Evolutionary conservation across 2,329 filamentous ascomycete species (phyloP), one percentile per base, ranked within the genome.

Genomic region (Tothia fuscella): DNA sequence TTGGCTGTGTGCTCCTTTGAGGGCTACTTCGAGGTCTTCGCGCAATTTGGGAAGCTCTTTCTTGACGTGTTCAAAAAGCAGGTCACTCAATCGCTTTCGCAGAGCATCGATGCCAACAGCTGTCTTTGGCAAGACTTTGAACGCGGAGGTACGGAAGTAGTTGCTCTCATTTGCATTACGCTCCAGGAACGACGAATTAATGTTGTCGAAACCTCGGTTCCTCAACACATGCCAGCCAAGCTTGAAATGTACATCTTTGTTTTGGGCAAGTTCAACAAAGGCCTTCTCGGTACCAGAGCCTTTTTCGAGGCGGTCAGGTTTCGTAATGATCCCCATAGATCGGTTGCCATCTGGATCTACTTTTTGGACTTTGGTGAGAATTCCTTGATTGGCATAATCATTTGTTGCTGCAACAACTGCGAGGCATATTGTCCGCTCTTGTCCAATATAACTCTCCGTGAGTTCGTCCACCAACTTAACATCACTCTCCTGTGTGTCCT

Each of bases 271-370:
- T 9, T 51, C 48, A 9, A 58, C 45, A 0, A 50, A 48, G 3
- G 46, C 24, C 7, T 32, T 34, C 37, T 59, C 53, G 4, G 63
- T 61, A 0, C 56, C 53, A 0, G 61, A 62, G 1, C 60, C 63
- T 0, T 54, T 40, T 1, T 49, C 50, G 0, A 70, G 52, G 3
- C 56, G 53, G 46, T 77, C 72, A 0, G 70, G 68, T 49, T 76
- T 77, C 0, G 73, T 78, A 42, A 78, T 66, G 42, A 78, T 66
- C 0, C 73, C 70, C 0, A 78, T 54, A 0, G 73, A 78, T 2
- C 73, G 65, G 2, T 55, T 47, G 12, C 62, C 59, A 1, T 59
- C 48, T 1, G 57, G 56, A 46, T 76, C 71, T 22, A 72, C 64
- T 31, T 58, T 49, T 14, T 60, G 57, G 3, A 65, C 67, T 10